A percentile compares a stretch with the other conserved stretches of the same genome.
These are phyloP conservation scores for Pseudopyrenochaeta lycopersici DNA, from an alignment of 2,329 filamentous ascomycete genomes.

Conservation along the genomic window DNA sequence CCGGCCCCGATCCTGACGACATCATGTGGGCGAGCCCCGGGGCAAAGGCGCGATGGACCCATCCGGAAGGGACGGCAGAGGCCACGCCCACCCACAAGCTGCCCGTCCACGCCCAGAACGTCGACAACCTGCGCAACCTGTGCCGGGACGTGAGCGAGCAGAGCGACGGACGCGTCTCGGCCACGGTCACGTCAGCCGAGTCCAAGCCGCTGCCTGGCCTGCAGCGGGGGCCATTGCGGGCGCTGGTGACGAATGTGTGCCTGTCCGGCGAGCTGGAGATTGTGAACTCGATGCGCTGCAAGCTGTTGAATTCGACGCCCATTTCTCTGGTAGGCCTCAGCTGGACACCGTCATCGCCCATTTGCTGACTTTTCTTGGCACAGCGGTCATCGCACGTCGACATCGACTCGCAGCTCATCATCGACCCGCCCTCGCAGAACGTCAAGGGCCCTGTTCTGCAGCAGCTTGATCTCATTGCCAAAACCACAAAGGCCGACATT, in stretches of 20 bases:
- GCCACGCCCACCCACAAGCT: conserved; percentile 86
- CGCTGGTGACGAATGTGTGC: conserved; percentile 80
- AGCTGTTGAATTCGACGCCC: conserved; percentile 89
- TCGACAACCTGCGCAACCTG: conserved; percentile 78
- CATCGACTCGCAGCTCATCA: conserved; percentile 88
- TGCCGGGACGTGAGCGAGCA: conserved; percentile 82
- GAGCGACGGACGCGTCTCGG: conserved; percentile 73
- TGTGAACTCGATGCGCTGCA: conserved; percentile 88
- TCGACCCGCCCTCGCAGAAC: conserved; percentile 73
- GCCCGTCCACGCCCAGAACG: conserved; percentile 89
- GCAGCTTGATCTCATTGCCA: conserved; percentile 86
- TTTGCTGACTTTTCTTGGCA: conserved; percentile 32
- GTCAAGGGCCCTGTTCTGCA: conserved; percentile 80
- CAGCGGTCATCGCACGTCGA: conserved; percentile 94
- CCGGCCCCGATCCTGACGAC: conserved; percentile 92
- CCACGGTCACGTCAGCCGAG: conserved; percentile 82
- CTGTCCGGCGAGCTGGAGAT: conserved; percentile 87
- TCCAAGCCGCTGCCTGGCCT: conserved; percentile 68
- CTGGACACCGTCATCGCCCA: conserved; percentile 22
- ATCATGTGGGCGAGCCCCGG: conserved; percentile 91
- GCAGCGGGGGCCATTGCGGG: conserved; percentile 60
- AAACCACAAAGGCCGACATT: conserved; percentile 92
- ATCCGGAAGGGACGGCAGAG: conserved; percentile 85
- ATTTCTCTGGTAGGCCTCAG: conserved; percentile 80
- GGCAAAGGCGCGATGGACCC: conserved; percentile 91